These are phyloP conservation scores for Rosa persica DNA, from an alignment of 306 rosid species.

Conservation along the genomic window DNA sequence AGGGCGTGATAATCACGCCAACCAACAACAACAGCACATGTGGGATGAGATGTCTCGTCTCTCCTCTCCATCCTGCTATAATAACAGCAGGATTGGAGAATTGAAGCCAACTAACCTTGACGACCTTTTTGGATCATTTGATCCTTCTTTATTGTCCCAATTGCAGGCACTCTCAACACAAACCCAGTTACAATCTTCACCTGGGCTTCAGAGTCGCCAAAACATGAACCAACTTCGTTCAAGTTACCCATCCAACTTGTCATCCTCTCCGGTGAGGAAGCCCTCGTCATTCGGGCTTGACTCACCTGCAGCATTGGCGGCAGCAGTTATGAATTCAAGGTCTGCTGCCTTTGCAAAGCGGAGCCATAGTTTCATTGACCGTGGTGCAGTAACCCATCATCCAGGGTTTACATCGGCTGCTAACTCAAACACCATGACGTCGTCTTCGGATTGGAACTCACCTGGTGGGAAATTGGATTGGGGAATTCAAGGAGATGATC, in stretches of 20 bases:
- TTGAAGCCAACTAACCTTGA: slow-evolving; percentile 85
- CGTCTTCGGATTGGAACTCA: slow-evolving; percentile 86
- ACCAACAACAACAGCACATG: slow-evolving; percentile 58
- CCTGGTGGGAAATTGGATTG: slow-evolving; percentile 84
- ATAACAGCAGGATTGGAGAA: slow-evolving; percentile 58
- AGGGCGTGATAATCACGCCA: slow-evolving; percentile 53
- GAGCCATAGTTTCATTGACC: slow-evolving; percentile 95
- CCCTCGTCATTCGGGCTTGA: slow-evolving; percentile 68
- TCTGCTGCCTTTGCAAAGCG: slow-evolving; percentile 88
- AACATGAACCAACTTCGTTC: slow-evolving; percentile 90
- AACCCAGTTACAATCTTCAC: slow-evolving; percentile 62
- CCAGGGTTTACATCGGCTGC: slow-evolving; percentile 52
- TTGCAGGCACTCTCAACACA: slow-evolving; percentile 67
- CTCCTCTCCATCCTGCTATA: slow-evolving; percentile 77
- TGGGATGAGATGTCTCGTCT: slow-evolving; percentile 88
- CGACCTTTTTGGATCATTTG: slow-evolving; percentile 70
- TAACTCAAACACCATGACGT: slow-evolving; percentile 53
- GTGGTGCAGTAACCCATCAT: slow-evolving; percentile 54
- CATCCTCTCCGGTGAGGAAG: slow-evolving; percentile 81
- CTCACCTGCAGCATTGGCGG: slow-evolving; percentile 80
- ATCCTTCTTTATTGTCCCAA: slow-evolving; percentile 62
- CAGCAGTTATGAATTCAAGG: slow-evolving; percentile 93
- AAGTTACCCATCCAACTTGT: slow-evolving; percentile 72
- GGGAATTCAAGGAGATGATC: slow-evolving; percentile 87
- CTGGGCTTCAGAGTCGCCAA: slow-evolving; percentile 70